Evolutionary conservation across 2,329 filamentous ascomycete genomes (phyloP), one percentile per base, ranked within the genome.

Genomic region (Cryphonectria carpinicola): DNA sequence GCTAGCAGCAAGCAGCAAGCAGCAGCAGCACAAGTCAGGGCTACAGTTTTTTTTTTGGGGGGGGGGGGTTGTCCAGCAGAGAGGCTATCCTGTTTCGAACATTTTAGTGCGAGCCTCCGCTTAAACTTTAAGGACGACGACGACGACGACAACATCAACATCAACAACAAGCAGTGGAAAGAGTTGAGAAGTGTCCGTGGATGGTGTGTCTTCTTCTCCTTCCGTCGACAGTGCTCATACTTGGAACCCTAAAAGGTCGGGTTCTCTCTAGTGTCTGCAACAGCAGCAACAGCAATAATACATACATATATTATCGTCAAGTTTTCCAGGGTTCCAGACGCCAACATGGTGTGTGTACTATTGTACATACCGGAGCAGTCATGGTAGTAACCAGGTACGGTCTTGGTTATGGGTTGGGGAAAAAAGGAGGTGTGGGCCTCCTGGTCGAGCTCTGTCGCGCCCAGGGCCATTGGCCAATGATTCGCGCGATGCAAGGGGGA

Each of bases 381-480:
- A 6, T 39, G 37, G 43, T 17, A 46, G 14, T 19, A 46, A n/a
- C 17, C 6, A 46, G 10, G 46, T 49, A 49, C 22, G 19, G 46
- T 49, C 46, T 49, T n/a, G 46, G 17, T 22, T 49, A 22, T 8
- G 19, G 46, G 19, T 22, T 10, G 19, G 28, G 39, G 39, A 22
- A 28, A 65, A 65, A 46, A 65, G 62, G 62, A 49, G 62, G 62
- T 65, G 63, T 61, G 58, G 63, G 43, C 63, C 63, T 32, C 28
- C n/a, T 14, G 41, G 39, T 46, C 25, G 61, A 64, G 61, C 61
- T 25, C 41, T 32, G 54, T 58, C 25, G 54, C 54, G 54, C 25
- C 25, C 58, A 39, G 35, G 58, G 54, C 32, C 32, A 58, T 54
- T 66, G 65, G 65, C 65, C 65, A 66, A 66, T 66, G 49, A 17